Base-by-base conservation (phyloP, 306 rosid species). In the Cicer chorassanicum region DNA sequence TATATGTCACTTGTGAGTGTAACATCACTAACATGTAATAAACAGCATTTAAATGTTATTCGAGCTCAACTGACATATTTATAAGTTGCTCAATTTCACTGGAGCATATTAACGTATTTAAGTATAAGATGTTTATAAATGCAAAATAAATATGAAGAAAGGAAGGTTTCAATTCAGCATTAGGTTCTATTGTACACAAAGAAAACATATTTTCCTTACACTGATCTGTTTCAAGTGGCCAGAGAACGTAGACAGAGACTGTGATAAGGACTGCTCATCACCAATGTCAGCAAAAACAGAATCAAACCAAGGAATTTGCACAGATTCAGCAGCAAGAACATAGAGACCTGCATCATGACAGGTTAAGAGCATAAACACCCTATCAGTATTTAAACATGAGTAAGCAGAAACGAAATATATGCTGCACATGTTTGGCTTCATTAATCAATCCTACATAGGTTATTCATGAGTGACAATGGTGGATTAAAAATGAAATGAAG, bases 221-320 rank as follows among this genome's bases (percentile, higher is more conserved):
- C 95, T 94, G 70, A 94, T 91, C 84, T 87, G 97, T 60, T 84
- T 91, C 87, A 94, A 78, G 81, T 91, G 96, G 78, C 97, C 97
- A 14, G 98, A 94, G 84, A 94, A 94, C n/a, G 98, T 91, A 68
- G 98, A 94, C 69, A 94, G 67, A 43, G 96, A 91, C 76, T 91
- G 98, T 57, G 97, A 86, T 43, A 94, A 76, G 74, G 96, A 94
- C 86, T 90, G 97, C 82, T 91, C 98, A 76, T 91, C 98, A 56
- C 96, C 97, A 76, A 94, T 91, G 85, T 94, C 95, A 75, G 98
- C 97, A 84, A 90, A 85, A 59, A 94, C 89, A 74, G 87, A 86
- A 90, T 94, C 97, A 86, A 91, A 91, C 97, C 97, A 94, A 76
- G 98, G 98, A 78, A 94, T 87, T 82, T 87, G 88, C 6, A 65